Percentiles rank a stretch among this genome's conserved stretches.
phyloP scores from a whole-genome alignment of 805 yeast genomes.

The Maudiozyma bulderi region DNA sequence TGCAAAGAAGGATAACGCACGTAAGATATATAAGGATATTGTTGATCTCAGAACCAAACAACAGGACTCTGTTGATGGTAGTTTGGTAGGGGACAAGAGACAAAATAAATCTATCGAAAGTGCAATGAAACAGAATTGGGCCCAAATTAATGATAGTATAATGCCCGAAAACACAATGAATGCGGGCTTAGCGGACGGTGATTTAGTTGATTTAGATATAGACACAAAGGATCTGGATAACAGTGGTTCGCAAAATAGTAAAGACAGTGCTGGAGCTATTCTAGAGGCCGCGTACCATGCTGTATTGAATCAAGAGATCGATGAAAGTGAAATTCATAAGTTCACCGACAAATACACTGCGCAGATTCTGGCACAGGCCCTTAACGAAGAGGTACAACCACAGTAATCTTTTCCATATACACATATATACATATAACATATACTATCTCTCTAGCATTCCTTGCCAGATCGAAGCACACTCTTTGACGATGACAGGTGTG shows the following conservation, averaged over 20 bases:
- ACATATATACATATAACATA: too few species aligned
- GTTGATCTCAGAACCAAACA: slow-evolving; percentile 15
- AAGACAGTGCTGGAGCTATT: slow-evolving; percentile 12
- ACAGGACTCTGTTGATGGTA: slow-evolving; percentile 7
- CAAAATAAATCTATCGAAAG: slow-evolving; percentile 14
- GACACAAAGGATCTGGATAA: slow-evolving; percentile 27
- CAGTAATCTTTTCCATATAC: too few species aligned
- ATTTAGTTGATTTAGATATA: slow-evolving; percentile 34
- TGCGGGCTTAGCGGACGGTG: slow-evolving; percentile 42
- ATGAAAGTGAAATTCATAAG: slow-evolving; percentile 21
- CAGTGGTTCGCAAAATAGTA: slow-evolving; percentile 15
- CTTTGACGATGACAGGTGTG: too few species aligned
- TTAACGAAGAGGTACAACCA: neutral
- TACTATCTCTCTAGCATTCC: too few species aligned
- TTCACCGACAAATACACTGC: slow-evolving; percentile 4
- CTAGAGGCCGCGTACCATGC: slow-evolving; percentile 27
- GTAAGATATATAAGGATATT: slow-evolving; percentile 25
- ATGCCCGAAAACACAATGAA: slow-evolving; percentile 35
- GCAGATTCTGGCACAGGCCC: neutral
- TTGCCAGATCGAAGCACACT: too few species aligned
- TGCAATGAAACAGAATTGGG: slow-evolving; percentile 34
- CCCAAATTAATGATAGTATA: slow-evolving; percentile 34
- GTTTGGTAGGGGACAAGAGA: slow-evolving; percentile 3
- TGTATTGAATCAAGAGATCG: slow-evolving; percentile 9
- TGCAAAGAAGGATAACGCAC: slow-evolving; percentile 28